Evolutionary conservation across 495 filamentous ascomycete species (phyloP).

Genomic region (Podospora fimiseda): DNA sequence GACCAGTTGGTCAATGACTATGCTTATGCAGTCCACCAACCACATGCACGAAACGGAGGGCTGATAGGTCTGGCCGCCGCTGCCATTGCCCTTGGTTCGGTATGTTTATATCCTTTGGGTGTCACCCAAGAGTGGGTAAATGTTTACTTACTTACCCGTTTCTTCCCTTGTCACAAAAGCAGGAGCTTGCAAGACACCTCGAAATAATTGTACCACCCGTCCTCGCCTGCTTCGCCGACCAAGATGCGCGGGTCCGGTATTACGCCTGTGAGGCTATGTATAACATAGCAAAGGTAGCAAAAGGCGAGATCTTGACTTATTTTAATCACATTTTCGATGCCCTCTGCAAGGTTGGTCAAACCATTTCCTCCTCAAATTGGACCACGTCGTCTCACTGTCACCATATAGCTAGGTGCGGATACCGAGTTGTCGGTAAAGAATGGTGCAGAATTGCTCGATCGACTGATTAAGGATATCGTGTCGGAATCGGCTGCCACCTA

Average conservation of each 20-base stretch:
- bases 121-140: no score
- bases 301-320: constrained; percentile 91
- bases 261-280: constrained; percentile 99
- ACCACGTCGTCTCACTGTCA: constrained; percentile 3
- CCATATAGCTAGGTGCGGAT: constrained; percentile 78
- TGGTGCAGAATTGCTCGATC: constrained; percentile 91
- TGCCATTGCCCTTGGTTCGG: constrained; percentile 88
- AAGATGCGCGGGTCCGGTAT: constrained; percentile 96
- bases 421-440: constrained; percentile 97
- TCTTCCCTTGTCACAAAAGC: background rate
- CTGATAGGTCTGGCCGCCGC: constrained; percentile 94
- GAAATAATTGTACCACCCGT: constrained; percentile 93
- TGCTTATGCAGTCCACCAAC: constrained; percentile 95
- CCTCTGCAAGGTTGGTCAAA: constrained; percentile 70
- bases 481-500: constrained; percentile 94
- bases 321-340: constrained; percentile 99
- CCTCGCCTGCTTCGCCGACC: constrained; percentile 95
- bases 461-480: constrained; percentile 95
- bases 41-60: constrained; percentile 93
- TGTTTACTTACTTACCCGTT: constrained; percentile 5
- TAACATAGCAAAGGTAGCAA: constrained; percentile 98
- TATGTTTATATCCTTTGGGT: constrained; percentile 46
- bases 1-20: constrained; percentile 96
- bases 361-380: background rate
- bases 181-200: constrained; percentile 87